Conservation (phyloP, 2,329 filamentous ascomycete genomes). For the Penicillium palitans region DNA sequence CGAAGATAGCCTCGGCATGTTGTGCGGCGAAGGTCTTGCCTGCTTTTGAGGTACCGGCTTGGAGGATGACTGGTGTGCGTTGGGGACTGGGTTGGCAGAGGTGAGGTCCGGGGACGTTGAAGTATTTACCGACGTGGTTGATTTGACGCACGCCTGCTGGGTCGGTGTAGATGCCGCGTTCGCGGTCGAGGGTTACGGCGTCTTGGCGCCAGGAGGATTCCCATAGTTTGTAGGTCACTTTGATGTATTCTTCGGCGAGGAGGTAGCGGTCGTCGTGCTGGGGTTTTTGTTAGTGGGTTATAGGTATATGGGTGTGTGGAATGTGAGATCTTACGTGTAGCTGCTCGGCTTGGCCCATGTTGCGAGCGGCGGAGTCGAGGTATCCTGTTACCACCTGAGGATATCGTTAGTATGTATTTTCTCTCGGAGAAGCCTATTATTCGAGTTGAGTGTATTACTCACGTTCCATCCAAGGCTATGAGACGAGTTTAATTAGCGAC, state of each 20-base stretch:
- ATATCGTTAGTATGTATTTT: not conserved
- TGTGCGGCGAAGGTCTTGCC: constrained; percentile 68
- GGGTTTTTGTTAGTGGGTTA: not conserved
- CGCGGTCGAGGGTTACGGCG: constrained; percentile 61
- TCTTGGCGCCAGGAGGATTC: constrained; percentile 68
- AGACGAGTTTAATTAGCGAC: constrained; percentile 4
- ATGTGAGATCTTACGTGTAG: constrained; percentile 33
- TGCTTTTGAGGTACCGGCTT: constrained; percentile 67
- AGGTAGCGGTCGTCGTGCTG: constrained; percentile 67
- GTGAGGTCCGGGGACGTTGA: constrained; percentile 64
- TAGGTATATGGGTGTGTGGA: not conserved
- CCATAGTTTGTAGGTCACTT: constrained; percentile 66
- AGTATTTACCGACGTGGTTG: constrained; percentile 65
- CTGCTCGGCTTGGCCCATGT: constrained; percentile 60
- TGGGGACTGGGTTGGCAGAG: constrained; percentile 67
- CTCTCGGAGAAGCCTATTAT: not conserved
- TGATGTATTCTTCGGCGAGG: constrained; percentile 64
- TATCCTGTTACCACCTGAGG: constrained; percentile 65
- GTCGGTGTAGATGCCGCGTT: constrained; percentile 61
- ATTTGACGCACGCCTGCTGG: constrained; percentile 62
- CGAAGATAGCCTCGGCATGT: constrained; percentile 71
- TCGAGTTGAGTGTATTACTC: constrained; percentile 19
- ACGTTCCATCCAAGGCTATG: constrained; percentile 58
- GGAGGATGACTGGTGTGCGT: constrained; percentile 66
- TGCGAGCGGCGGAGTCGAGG: constrained; percentile 65